Conservation (phyloP, 768 basidiomycete genomes). For the Strobilomyces dryophilus region DNA sequence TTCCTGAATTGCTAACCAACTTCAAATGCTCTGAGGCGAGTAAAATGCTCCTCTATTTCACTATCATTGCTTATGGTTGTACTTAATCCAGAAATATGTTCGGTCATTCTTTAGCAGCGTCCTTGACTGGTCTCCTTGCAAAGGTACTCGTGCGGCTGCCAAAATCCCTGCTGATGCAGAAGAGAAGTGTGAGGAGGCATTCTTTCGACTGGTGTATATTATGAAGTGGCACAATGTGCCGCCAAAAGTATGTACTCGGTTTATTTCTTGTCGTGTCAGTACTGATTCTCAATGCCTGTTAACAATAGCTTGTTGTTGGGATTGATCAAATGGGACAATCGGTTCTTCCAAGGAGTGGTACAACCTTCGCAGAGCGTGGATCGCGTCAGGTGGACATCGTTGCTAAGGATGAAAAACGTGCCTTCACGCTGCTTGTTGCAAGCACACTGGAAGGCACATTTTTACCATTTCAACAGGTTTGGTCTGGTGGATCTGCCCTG, state of each 20-base stretch:
- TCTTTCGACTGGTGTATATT: not conserved
- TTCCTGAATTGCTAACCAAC: no score
- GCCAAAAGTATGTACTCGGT: no score
- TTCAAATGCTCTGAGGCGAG: no score
- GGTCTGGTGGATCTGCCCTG: conserved; percentile 12
- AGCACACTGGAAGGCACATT: conserved; percentile 22
- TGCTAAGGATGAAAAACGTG: conserved; percentile 7
- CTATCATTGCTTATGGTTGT: no score
- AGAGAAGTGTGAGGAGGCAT: not conserved
- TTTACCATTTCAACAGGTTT: conserved; percentile 33
- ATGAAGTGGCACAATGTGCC: not conserved
- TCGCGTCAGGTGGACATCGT: not conserved
- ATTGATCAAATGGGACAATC: not conserved
- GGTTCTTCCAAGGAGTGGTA: not conserved
- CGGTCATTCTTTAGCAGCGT: not conserved
- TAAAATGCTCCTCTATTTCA: no score
- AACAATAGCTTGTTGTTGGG: no score
- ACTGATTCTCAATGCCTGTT: no score
- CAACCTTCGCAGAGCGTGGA: not conserved
- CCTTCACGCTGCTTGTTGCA: conserved; percentile 28
- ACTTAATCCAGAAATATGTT: not conserved
- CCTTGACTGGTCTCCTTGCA: not conserved
- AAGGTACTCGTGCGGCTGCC: not conserved
- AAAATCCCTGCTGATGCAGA: not conserved
- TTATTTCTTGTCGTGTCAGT: no score